These are phyloP conservation scores for Vitellaria paradoxa DNA, from an alignment of 179 eudicot species.

Conservation along the genomic window DNA sequence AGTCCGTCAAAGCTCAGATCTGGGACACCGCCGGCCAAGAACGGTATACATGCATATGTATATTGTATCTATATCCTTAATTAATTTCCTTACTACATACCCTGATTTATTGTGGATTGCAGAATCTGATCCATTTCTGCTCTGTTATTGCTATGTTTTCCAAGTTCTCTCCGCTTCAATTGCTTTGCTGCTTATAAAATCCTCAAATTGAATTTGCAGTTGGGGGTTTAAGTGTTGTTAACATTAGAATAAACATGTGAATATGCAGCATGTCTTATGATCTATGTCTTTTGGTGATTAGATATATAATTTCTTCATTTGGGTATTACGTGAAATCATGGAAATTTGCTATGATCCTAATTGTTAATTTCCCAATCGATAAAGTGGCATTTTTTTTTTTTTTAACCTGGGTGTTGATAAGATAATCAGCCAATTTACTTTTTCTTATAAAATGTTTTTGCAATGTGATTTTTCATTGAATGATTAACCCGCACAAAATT, in stretches of 20 bases:
- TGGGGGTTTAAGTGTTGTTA: not conserved
- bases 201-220: not conserved
- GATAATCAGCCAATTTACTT: too few relatives aligned
- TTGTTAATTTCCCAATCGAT: too few relatives aligned
- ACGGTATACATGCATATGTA: conserved; percentile 26
- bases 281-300: not conserved
- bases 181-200: not conserved
- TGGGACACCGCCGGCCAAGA: conserved; percentile 97
- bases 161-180: not conserved
- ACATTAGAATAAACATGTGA: not conserved
- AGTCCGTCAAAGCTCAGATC: conserved; percentile 92
- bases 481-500: too few relatives aligned
- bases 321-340: too few relatives aligned
- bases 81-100: too few relatives aligned
- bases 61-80: not conserved
- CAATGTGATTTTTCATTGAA: too few relatives aligned
- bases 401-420: too few relatives aligned
- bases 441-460: too few relatives aligned
- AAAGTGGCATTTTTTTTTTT: too few relatives aligned
- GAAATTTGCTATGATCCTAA: too few relatives aligned
- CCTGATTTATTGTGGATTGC: not conserved
- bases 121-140: not conserved
- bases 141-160: not conserved
- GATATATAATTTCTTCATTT: not conserved
- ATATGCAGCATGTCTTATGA: not conserved